Evolutionary conservation across 108 stramenopile species (phyloP).

Genomic region (Nitzschia sp.): DNA sequence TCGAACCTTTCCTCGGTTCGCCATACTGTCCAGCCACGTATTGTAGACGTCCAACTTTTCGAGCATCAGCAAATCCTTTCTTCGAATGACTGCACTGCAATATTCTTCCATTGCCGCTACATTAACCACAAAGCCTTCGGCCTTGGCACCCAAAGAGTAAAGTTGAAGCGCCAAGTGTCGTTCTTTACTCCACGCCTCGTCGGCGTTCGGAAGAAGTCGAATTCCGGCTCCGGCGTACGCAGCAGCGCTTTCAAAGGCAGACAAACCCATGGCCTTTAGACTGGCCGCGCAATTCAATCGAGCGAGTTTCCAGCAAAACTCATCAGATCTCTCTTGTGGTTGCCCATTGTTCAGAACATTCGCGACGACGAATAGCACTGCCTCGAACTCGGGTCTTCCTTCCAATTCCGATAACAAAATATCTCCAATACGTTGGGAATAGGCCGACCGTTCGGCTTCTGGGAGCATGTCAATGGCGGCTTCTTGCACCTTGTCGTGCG

Average conservation of each 20-base stretch:
- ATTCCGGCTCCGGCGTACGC: conserved; percentile 22
- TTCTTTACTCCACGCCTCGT: background rate
- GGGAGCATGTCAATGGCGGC: background rate
- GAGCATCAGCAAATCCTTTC: background rate
- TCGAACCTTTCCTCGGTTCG: background rate
- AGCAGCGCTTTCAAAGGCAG: conserved; percentile 29
- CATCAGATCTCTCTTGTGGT: background rate
- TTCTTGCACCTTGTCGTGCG: conserved; percentile 8
- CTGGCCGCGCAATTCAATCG: conserved; percentile 32
- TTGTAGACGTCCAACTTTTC: background rate
- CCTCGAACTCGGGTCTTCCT: background rate
- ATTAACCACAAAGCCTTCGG: conserved; percentile 21
- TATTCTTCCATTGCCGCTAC: conserved; percentile 12
- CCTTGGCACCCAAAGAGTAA: conserved; percentile 24
- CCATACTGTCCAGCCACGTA: background rate
- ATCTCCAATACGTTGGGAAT: background rate
- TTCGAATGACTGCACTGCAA: background rate
- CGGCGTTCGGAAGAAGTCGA: conserved; percentile 1
- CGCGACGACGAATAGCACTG: background rate
- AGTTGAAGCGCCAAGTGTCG: conserved; percentile 16
- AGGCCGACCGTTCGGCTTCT: background rate
- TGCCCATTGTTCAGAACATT: background rate
- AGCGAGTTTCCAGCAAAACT: background rate
- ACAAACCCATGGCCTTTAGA: conserved; percentile 16
- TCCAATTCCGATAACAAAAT: conserved; percentile 9